phyloP scores from a whole-genome alignment of 2,329 filamentous ascomycete genomes.

The Akanthomyces lecanii region DNA sequence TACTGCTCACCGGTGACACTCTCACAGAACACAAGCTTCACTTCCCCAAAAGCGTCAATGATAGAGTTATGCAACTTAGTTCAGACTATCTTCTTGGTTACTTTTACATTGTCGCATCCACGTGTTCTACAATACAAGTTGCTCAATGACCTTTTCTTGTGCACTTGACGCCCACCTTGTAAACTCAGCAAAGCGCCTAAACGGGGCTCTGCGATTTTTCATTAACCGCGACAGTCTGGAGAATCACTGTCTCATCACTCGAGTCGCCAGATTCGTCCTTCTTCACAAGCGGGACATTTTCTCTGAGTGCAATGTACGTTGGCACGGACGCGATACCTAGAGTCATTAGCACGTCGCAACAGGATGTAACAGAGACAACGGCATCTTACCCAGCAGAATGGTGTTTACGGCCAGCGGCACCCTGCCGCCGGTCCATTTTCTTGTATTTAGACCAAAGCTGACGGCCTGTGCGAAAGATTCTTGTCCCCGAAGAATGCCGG shows the following conservation, averaged over 20 bases:
- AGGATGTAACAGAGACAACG: not conserved
- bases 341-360: not conserved
- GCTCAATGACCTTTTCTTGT: not conserved
- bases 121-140: not conserved
- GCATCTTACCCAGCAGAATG: slow-evolving; percentile 32
- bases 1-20: not conserved
- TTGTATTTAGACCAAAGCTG: slow-evolving; percentile 36
- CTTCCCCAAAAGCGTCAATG: not conserved
- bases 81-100: not conserved
- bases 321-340: slow-evolving; percentile 25
- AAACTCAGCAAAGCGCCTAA: not conserved
- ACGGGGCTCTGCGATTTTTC: not conserved
- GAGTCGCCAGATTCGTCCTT: slow-evolving; percentile 6
- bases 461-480: slow-evolving; percentile 39
- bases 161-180: not conserved
- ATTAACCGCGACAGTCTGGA: not conserved
- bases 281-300: slow-evolving; percentile 25
- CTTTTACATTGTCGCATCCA: not conserved
- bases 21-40: not conserved
- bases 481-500: slow-evolving; percentile 37
- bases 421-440: slow-evolving; percentile 34
- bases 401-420: slow-evolving; percentile 38
- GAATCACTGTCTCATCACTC: slow-evolving; percentile 1
- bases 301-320: slow-evolving; percentile 29
- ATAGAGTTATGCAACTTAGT: not conserved